These are phyloP conservation scores for Blastocystis hominis DNA, from an alignment of 352 stramenopile genomes.

Conservation along the genomic window DNA sequence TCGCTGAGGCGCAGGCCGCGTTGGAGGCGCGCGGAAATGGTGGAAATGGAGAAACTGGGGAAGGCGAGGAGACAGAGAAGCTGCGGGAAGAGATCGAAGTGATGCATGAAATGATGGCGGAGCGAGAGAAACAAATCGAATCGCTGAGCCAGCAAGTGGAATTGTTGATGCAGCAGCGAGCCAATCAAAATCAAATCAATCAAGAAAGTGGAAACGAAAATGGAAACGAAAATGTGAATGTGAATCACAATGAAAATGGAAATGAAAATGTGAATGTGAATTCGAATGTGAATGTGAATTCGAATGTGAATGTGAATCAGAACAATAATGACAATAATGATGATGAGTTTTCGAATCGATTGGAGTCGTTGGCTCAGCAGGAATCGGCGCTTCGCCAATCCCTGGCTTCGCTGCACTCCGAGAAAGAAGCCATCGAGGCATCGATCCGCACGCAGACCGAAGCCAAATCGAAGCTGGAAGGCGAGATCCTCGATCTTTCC, in stretches of 20 bases:
- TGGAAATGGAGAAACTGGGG: neutral
- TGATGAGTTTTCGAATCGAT: too few species aligned
- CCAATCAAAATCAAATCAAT: neutral
- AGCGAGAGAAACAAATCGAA: neutral
- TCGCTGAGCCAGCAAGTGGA: neutral
- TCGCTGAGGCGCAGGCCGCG: neutral
- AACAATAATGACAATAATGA: too few species aligned
- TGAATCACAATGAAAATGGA: too few species aligned
- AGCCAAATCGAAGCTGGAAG: neutral
- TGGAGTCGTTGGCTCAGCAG: neutral
- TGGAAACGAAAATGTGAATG: too few species aligned
- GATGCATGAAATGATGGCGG: conserved; percentile 13
- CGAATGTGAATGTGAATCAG: too few species aligned
- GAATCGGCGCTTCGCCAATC: neutral
- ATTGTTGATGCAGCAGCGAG: neutral
- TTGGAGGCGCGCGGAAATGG: neutral
- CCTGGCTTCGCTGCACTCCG: neutral
- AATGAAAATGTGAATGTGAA: too few species aligned
- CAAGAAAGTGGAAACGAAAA: neutral
- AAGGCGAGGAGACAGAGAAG: neutral
- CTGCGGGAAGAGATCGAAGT: neutral
- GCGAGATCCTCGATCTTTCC: neutral
- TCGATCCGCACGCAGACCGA: neutral
- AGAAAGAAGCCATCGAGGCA: neutral
- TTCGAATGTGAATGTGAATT: too few species aligned